These are phyloP conservation scores for Mortierella sp. DNA, from an alignment of 371 early-diverging fungal genomes.

Conservation along the genomic window DNA sequence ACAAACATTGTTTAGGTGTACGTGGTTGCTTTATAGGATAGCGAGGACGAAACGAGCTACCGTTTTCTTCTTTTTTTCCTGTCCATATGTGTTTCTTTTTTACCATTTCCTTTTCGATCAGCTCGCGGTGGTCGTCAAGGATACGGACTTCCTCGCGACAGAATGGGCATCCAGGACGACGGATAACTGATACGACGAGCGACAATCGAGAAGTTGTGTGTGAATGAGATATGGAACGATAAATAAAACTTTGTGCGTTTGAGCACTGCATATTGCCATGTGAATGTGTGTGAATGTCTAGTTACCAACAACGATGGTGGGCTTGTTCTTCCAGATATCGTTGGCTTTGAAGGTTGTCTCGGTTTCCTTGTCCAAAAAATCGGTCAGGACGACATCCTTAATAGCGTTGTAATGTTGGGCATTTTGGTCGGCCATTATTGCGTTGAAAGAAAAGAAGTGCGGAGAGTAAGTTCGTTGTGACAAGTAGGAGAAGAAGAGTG, in stretches of 20 bases:
- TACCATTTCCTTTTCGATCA: slow-evolving; percentile 56
- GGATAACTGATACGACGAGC: too few species aligned
- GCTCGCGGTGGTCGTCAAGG: slow-evolving; percentile 39
- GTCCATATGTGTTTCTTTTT: background rate
- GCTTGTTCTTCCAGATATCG: slow-evolving; percentile 51
- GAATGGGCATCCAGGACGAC: slow-evolving; percentile 62
- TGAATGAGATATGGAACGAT: too few species aligned
- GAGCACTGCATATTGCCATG: background rate
- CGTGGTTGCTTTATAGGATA: background rate
- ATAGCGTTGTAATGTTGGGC: slow-evolving; percentile 38
- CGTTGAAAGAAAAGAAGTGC: background rate
- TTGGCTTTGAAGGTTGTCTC: slow-evolving; percentile 35
- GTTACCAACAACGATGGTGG: slow-evolving; percentile 43
- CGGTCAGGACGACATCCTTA: slow-evolving; percentile 40
- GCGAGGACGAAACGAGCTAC: background rate
- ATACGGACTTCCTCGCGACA: slow-evolving; percentile 61
- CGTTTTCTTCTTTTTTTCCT: background rate
- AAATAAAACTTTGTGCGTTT: background rate
- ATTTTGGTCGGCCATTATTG: slow-evolving; percentile 1
- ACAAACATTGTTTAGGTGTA: background rate
- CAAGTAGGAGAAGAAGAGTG: background rate
- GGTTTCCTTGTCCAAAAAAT: slow-evolving; percentile 29
- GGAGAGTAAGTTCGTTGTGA: background rate
- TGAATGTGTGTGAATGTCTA: background rate
- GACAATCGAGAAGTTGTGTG: too few species aligned